These are phyloP conservation scores for Leishmania guyanensis DNA, from an alignment of 208 protist species.

Conservation along the genomic window DNA sequence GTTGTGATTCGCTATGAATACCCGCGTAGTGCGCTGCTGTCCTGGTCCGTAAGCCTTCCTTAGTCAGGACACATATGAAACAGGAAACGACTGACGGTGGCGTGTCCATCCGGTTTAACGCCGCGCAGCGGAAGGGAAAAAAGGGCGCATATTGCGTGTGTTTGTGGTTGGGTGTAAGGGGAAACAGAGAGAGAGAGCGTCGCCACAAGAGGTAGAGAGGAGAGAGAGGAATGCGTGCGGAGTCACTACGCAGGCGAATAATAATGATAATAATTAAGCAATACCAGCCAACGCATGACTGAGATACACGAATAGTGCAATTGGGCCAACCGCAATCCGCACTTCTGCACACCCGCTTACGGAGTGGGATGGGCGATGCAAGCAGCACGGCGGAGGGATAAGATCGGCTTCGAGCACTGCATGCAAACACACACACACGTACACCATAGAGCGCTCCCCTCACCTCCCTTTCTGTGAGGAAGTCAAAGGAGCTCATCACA, in stretches of 20 bases:
- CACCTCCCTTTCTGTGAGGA: too few relatives aligned
- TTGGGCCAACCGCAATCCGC: too few relatives aligned
- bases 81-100: not conserved
- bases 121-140: not conserved
- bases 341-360: not conserved
- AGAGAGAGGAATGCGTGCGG: too few relatives aligned
- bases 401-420: not conserved
- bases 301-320: not conserved
- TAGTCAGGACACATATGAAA: not conserved
- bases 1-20: not conserved
- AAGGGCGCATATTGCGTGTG: not conserved
- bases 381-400: not conserved
- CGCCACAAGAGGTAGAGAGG: not conserved
- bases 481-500: not conserved
- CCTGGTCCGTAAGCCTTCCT: not conserved
- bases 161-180: not conserved
- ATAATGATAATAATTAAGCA: not conserved
- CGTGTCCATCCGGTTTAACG: not conserved
- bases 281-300: not conserved
- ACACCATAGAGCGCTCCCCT: not conserved
- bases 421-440: not conserved
- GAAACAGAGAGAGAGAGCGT: not conserved
- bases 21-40: not conserved
- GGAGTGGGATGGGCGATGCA: not conserved
- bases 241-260: not conserved